Base-by-base conservation (phyloP, 176 grass and related monocot genomes). In the Oryza glaberrima region DNA sequence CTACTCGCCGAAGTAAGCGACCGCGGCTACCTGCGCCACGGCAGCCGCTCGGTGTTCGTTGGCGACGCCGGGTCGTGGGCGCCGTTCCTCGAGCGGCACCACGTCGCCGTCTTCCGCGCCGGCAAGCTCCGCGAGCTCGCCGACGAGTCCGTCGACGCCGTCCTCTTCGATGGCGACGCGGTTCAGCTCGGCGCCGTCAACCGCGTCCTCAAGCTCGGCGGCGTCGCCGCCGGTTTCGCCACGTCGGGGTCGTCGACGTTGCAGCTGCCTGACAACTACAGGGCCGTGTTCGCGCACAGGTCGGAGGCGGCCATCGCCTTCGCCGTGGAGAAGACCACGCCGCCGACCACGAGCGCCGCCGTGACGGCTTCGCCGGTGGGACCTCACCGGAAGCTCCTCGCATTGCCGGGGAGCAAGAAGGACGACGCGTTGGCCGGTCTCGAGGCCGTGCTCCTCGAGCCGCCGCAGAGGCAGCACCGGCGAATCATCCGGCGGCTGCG, bases 361-460 rank as follows among this genome's bases (percentile, higher is more conserved):
- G 14, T 7, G 9, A 3, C 22, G 9, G 1, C 22, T 4, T 11
- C 23, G 26, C 4, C 58, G 58, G 58, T 23, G n/a, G 58, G 36
- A 36, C 64, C 65, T 61, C 67, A 68, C 35, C 73, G 88, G 67
- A 73, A 73, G 52, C 82, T 93, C 22, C 77, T 90, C 10, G 19
- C 85, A 4, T 73, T 90, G 46, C 73, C 77, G 52, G 72, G 60
- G 69, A 46, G 52, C 76, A 90, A 76, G 81, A 76, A 85, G 73
- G 77, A 78, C 38, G 77, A 78, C 38, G 82, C 84, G 1, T 25
- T 93, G 56, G 79, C 86, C 15, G 73, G 72, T 13, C 91, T 93
- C n/a, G 91, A 90, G 73, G 82, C 56, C 11, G 91, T 85, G 43
- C 81, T 88, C 10, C 83, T 93, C 38, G 91, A 93, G 81, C 91